Evolutionary conservation across 805 yeast species (phyloP).

Genomic region (Helenozyma baotianmanensis): DNA sequence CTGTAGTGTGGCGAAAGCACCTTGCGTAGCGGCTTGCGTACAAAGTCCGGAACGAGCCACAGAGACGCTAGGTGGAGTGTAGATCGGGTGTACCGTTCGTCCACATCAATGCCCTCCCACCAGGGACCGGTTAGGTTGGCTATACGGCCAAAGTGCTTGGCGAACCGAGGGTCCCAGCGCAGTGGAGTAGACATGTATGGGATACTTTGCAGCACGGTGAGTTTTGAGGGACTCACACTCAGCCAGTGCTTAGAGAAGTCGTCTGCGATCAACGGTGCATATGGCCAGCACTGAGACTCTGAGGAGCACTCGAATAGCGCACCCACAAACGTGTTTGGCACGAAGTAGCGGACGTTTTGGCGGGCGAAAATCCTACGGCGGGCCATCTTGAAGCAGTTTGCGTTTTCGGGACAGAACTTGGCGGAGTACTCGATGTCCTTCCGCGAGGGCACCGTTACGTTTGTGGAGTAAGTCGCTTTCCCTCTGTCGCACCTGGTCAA

Average conservation of each 20-base stretch:
- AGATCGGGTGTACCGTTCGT: slow-evolving; percentile 42
- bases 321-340: slow-evolving; percentile 61
- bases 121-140: slow-evolving; percentile 29
- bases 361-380: slow-evolving; percentile 51
- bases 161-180: slow-evolving; percentile 31
- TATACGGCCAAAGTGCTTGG: too few species aligned
- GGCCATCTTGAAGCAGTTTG: slow-evolving; percentile 49
- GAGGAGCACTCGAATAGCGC: slow-evolving; percentile 52
- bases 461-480: slow-evolving; percentile 3
- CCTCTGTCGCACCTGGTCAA: slow-evolving; percentile 13
- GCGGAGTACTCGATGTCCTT: slow-evolving; percentile 8
- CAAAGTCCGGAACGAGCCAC: too few species aligned
- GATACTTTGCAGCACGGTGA: slow-evolving; percentile 38
- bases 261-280: slow-evolving; percentile 59
- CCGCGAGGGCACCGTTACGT: slow-evolving; percentile 1
- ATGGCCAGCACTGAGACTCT: slow-evolving; percentile 24
- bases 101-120: slow-evolving; percentile 44
- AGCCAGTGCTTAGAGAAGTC: slow-evolving; percentile 46
- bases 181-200: slow-evolving; percentile 58
- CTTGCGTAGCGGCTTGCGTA: too few species aligned
- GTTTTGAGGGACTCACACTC: slow-evolving; percentile 22
- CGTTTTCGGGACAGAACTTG: slow-evolving; percentile 1
- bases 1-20: too few species aligned
- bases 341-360: slow-evolving; percentile 41
- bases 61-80: slow-evolving; percentile 4